Evolutionary conservation across 306 rosid species (phyloP).

Genomic region (Malus sieversii): DNA sequence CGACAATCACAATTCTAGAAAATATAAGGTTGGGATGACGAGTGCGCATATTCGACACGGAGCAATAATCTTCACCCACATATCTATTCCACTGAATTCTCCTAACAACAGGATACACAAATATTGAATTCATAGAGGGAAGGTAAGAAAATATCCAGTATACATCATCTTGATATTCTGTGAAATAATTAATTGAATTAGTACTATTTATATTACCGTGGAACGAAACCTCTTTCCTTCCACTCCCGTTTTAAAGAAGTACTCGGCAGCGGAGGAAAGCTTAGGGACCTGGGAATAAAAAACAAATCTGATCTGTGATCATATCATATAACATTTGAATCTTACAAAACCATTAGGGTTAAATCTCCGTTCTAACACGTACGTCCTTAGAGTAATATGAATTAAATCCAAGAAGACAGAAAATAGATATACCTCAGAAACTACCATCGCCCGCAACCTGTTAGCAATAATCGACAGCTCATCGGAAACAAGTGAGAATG

Average conservation of each 20-base stretch:
- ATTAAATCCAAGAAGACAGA: constrained; percentile 8
- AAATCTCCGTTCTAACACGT: constrained; percentile 4
- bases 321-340: neutral
- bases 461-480: constrained; percentile 72
- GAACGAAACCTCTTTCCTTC: constrained; percentile 98
- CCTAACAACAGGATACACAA: neutral
- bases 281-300: constrained; percentile 71
- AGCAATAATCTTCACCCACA: no score
- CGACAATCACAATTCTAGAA: neutral
- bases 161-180: neutral
- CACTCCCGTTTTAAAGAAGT: constrained; percentile 85
- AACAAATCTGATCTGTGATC: neutral
- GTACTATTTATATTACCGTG: constrained; percentile 47
- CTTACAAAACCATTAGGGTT: neutral
- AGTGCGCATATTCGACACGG: no score
- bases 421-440: constrained; percentile 62
- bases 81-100: neutral
- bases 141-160: neutral
- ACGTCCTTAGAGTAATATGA: neutral
- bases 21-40: neutral
- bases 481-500: constrained; percentile 86
- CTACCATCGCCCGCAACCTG: constrained; percentile 71
- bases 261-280: constrained; percentile 93
- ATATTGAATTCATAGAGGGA: neutral
- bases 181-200: neutral